Percentiles rank a stretch among this genome's conserved stretches.
These are phyloP conservation scores for Sistotremastrum niveocremeum DNA, from an alignment of 768 basidiomycete species.

Conservation along the genomic window DNA sequence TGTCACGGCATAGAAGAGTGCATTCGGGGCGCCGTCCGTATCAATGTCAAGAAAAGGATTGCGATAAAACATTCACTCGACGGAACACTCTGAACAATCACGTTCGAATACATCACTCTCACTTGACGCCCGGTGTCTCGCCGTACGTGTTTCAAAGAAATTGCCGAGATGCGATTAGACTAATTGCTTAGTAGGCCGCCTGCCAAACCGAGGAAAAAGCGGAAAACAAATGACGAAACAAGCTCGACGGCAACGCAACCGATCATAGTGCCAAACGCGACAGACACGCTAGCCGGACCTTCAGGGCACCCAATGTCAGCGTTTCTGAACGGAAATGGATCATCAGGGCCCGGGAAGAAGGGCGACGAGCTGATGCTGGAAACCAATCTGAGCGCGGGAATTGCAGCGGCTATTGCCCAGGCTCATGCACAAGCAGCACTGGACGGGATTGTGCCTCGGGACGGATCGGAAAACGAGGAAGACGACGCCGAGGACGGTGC, in stretches of 20 bases:
- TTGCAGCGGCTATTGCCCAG: constrained; percentile 69
- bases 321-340: constrained; percentile 2
- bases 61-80: constrained; percentile 81
- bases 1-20: constrained; percentile 83
- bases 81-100: constrained; percentile 75
- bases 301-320: constrained; percentile 4
- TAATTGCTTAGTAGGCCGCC: constrained; percentile 7
- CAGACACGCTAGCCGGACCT: constrained; percentile 2
- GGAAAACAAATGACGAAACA: constrained; percentile 31
- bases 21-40: constrained; percentile 81
- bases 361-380: constrained; percentile 30
- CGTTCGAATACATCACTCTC: constrained; percentile 66
- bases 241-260: constrained; percentile 22
- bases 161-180: too few species aligned
- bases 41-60: constrained; percentile 70
- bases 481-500: constrained; percentile 25
- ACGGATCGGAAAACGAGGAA: constrained; percentile 18
- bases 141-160: background rate
- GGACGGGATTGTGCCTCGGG: constrained; percentile 2
- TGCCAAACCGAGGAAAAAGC: constrained; percentile 49
- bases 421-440: constrained; percentile 33
- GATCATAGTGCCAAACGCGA: constrained; percentile 6
- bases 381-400: constrained; percentile 68
- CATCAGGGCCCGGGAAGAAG: constrained; percentile 2
- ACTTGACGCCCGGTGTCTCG: constrained; percentile 1